Base-by-base conservation (phyloP, 345 rosid species). In the Salix udensis region DNA sequence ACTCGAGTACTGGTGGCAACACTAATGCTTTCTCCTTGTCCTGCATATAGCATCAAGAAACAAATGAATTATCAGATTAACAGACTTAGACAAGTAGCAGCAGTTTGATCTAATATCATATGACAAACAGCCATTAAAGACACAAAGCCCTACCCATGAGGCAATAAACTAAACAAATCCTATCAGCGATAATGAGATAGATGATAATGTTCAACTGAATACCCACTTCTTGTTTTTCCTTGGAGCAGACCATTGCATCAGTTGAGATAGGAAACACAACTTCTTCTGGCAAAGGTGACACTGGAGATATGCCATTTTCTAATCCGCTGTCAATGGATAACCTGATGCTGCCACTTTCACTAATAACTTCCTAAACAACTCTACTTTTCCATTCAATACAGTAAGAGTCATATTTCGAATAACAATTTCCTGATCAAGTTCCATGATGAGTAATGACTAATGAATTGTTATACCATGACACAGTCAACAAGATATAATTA, bases 1-100 rank as follows among this genome's bases (percentile, higher is more conserved):
- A 89, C 46, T 89, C 92, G 82, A 87, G 73, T 58, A 84, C 82
- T 50, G 77, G 81, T 52, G 92, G 87, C 82, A 91, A 77, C 34
- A 75, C 42, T n/a, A 46, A 50, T 21, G 39, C 67, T 42, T 34
- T 37, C 78, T 79, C 85, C 68, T 76, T 77, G 34, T 79, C 82
- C 86, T 92, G 85, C 84, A 72, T 5, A 39, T 34, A 48, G 65
- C 53, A 68, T 34, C 52, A 21, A 18, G 19, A 68, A 15, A 50
- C 53, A 60, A 36, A 72, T 67, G 12, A 77, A 46, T 3, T 70
- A 53, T 31, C 23, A 30, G 23, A 55, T 40, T 70, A 30, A 37
- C 13, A 65, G 60, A 68, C 58, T 67, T 13, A 39, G 23, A 7
- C 23, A 42, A 48, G 44, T 24, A 44, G 16, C 21, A 6, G 11